Evolutionary conservation across 345 rosid genomes (phyloP).

Genomic region (Ceriops tagal): DNA sequence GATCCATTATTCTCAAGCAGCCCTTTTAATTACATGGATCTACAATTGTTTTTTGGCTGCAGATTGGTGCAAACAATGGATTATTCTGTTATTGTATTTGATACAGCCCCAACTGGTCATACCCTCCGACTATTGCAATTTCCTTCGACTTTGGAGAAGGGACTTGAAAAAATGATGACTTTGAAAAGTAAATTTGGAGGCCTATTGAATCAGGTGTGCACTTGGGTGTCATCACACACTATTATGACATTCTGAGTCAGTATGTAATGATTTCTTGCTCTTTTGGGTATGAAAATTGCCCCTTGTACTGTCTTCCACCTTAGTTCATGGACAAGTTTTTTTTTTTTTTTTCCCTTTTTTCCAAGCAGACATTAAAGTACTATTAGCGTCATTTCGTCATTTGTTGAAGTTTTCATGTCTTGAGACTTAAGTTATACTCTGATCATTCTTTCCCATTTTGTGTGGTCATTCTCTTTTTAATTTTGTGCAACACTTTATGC

Average conservation of each 20-base stretch:
- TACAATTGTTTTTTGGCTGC: constrained; percentile 13
- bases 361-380: no score
- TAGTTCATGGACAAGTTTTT: no score
- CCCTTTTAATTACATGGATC: not conserved
- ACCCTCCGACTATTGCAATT: constrained; percentile 93
- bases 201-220: constrained; percentile 72
- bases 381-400: no score
- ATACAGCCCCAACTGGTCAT: constrained; percentile 99
- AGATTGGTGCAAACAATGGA: constrained; percentile 99
- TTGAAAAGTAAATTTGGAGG: constrained; percentile 94
- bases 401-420: no score
- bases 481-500: no score
- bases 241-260: not conserved
- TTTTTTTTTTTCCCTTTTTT: no score
- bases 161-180: constrained; percentile 83
- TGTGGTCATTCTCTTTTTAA: no score
- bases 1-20: not conserved
- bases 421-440: no score
- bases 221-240: not conserved
- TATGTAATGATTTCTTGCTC: no score
- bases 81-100: constrained; percentile 88
- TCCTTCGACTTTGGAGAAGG: constrained; percentile 93
- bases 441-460: no score
- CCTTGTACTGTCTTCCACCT: no score
- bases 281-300: no score